Base-by-base conservation (phyloP, 768 basidiomycete genomes). In the Xerocomus brunneocitrinus region DNA sequence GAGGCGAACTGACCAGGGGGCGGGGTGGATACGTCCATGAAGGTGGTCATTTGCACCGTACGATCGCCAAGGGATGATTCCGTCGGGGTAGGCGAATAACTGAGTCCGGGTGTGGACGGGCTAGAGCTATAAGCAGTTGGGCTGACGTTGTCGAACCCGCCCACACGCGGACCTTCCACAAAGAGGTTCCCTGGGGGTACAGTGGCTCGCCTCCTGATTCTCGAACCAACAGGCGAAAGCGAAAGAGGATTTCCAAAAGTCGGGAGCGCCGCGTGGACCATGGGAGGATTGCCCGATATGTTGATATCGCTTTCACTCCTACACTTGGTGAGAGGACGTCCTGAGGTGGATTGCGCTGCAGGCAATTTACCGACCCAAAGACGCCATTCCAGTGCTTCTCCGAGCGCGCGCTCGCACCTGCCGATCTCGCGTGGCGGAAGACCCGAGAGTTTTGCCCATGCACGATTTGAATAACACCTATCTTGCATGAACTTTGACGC, bases 401-500 rank as follows among this genome's bases (percentile, higher is more conserved):
- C 89, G 39, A 98, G 81, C 1, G 89, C 89, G 24, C 89, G 83
- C 70, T 98, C 95, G 64, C 91, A 94, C 16, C 84, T 81, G 36
- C 90, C 85, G 48, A 98, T 89, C 74, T 98, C 94, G 39, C 83
- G 74, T 5, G 91, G 83, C 0, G 86, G 82, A 3, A 98, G 78
- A 16, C 93, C 92, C n/a, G 89, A 89, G 6, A 98, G 79, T 63
- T 94, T 93, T 1, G 90, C 89, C 95, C 95, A 97, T 16, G 94
- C 93, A 27, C 84, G 82, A 67, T 97, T 95, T 13, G 91, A 93
- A 62, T 95, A 97, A 40, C 89, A 91, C 47, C 90, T 85, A 63
- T 98, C 94, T 73, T 95, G 92, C 56, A 89, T 83, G 66, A 95
- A 95, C 62, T 98, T 98, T 14, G 89, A 87, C 0, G 94, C 95